phyloP scores from a whole-genome alignment of 2,329 filamentous ascomycete species.

The Phaeosphaeria sp. region DNA sequence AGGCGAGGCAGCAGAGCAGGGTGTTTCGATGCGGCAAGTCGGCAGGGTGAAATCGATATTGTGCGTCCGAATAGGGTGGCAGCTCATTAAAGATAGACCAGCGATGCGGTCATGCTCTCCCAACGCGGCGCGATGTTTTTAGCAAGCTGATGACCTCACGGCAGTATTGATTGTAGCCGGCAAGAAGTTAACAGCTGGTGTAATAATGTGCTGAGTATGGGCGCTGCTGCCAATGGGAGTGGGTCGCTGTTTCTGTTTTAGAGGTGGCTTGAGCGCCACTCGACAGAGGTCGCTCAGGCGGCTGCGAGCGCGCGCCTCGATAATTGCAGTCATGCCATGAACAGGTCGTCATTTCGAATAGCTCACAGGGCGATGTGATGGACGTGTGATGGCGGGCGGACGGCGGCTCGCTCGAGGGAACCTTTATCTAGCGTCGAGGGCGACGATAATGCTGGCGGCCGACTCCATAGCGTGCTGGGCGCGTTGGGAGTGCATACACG shows the following conservation, averaged over 20 bases:
- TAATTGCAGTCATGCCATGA: constrained; percentile 21
- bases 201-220: constrained; percentile 18
- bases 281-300: constrained; percentile 17
- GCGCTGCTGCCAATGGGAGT: constrained; percentile 11
- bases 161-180: background rate
- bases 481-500: background rate
- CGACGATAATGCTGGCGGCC: background rate
- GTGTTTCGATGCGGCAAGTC: background rate
- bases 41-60: constrained; percentile 2
- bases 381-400: constrained; percentile 20
- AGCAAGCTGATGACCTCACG: background rate
- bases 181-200: background rate
- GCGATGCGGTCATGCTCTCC: background rate
- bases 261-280: constrained; percentile 9
- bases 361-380: constrained; percentile 20
- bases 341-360: constrained; percentile 21
- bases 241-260: constrained; percentile 23
- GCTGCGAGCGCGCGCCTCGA: constrained; percentile 32
- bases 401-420: constrained; percentile 20
- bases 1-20: background rate
- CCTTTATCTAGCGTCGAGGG: constrained; percentile 1
- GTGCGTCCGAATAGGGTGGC: constrained; percentile 1
- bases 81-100: background rate
- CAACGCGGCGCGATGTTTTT: background rate
- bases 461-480: background rate